phyloP scores from a whole-genome alignment of 768 basidiomycete species.

The Cystoderma amianthinum region DNA sequence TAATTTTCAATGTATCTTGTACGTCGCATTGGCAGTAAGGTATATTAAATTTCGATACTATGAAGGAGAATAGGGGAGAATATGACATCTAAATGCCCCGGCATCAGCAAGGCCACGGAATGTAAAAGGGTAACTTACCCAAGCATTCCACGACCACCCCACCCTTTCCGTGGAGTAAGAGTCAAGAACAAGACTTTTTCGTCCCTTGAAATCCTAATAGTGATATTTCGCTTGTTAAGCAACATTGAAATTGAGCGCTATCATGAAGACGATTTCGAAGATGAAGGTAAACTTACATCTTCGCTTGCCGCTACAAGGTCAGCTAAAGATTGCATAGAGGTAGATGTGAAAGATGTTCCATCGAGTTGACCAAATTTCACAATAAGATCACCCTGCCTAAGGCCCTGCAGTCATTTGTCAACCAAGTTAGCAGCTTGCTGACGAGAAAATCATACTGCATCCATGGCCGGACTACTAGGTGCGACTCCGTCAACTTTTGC shows the following conservation, averaged over 20 bases:
- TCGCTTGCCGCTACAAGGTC: slow-evolving; percentile 72
- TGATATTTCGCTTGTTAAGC: slow-evolving; percentile 59
- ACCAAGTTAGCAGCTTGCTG: background rate
- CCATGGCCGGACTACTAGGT: slow-evolving; percentile 73
- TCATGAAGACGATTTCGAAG: background rate
- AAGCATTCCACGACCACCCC: slow-evolving; percentile 84
- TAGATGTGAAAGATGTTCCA: slow-evolving; percentile 38
- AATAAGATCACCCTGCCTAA: slow-evolving; percentile 64
- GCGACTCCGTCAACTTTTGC: slow-evolving; percentile 81
- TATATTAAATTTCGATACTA: no score
- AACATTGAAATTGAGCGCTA: slow-evolving; percentile 1
- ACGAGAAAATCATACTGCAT: slow-evolving; percentile 49
- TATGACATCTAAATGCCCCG: slow-evolving; percentile 11
- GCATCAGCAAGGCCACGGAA: background rate
- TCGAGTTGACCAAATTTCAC: slow-evolving; percentile 67
- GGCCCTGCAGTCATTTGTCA: slow-evolving; percentile 37
- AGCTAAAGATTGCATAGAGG: slow-evolving; percentile 60
- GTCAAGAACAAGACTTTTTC: slow-evolving; percentile 37
- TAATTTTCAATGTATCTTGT: slow-evolving; percentile 6
- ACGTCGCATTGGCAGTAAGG: slow-evolving; percentile 1
- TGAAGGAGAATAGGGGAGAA: slow-evolving; percentile 8
- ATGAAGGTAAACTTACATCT: slow-evolving; percentile 48
- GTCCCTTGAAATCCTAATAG: slow-evolving; percentile 50
- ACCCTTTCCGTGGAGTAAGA: slow-evolving; percentile 67
- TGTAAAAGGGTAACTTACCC: slow-evolving; percentile 45